phyloP scores from a whole-genome alignment of 1,139 yeast genomes.

The Diutina mesorugosa region DNA sequence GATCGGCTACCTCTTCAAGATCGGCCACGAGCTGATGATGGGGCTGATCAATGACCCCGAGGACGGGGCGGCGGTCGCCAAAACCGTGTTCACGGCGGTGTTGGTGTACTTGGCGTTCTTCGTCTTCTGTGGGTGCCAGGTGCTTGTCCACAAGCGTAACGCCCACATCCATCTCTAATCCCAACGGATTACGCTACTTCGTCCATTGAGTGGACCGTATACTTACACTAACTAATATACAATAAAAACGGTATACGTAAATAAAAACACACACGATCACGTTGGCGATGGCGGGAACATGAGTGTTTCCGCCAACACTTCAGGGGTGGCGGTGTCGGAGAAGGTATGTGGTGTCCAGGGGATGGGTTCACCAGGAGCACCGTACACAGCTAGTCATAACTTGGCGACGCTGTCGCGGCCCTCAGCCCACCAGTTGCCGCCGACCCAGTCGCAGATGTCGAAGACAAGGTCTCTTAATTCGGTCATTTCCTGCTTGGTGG shows the following conservation, averaged over 20 bases:
- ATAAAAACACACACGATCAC: too few species aligned
- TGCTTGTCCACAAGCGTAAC: conserved; percentile 48
- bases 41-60: conserved; percentile 87
- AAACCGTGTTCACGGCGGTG: conserved; percentile 83
- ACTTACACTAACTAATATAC: background rate
- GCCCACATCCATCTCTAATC: conserved; percentile 28
- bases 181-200: background rate
- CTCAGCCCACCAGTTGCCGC: conserved; percentile 31
- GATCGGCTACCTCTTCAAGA: conserved; percentile 68
- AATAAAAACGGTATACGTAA: background rate
- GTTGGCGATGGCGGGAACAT: too few species aligned
- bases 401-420: conserved; percentile 57
- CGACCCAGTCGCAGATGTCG: conserved; percentile 64
- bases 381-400: conserved; percentile 13
- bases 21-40: conserved; percentile 81
- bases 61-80: conserved; percentile 89
- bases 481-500: conserved; percentile 48
- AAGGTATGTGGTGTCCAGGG: background rate
- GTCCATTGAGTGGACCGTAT: conserved; percentile 1
- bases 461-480: conserved; percentile 52
- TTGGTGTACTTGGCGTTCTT: conserved; percentile 70
- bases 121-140: conserved; percentile 82
- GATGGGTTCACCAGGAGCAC: background rate
- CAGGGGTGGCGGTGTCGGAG: background rate
- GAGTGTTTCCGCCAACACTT: background rate